Conservation (phyloP, 257 asterid species). For the Solanum peruvianum region DNA sequence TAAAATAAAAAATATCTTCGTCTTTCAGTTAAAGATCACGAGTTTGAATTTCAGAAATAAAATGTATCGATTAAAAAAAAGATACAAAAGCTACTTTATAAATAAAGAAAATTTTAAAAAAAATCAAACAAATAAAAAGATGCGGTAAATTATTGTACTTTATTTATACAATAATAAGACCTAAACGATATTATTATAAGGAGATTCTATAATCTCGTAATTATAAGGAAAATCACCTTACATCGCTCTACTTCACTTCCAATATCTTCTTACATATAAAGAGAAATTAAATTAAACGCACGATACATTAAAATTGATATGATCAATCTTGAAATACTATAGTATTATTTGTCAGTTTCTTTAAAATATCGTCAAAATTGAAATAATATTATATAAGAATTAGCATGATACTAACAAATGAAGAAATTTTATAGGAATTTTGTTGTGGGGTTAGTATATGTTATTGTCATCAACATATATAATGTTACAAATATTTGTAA, state of each 20-base stretch:
- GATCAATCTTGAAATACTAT: not conserved
- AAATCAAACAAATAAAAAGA: not conserved
- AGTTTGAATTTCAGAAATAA: not conserved
- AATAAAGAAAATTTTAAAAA: not conserved
- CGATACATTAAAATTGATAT: not conserved
- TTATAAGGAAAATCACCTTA: not conserved
- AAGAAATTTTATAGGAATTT: not conserved
- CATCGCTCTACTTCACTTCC: not conserved
- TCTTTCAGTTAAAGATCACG: not conserved
- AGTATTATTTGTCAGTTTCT: not conserved
- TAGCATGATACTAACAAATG: not conserved
- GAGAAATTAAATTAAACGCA: not conserved
- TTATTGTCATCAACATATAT: not conserved
- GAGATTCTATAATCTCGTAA: not conserved
- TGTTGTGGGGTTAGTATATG: not conserved
- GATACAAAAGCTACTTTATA: not conserved
- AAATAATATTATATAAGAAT: not conserved
- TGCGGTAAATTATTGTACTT: not conserved
- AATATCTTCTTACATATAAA: not conserved
- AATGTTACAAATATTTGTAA: not conserved
- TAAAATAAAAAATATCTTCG: too few relatives aligned
- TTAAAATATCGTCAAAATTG: rapidly evolving
- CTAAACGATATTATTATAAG: not conserved
- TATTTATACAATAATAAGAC: not conserved
- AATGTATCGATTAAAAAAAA: not conserved